Evolutionary conservation across 225 moss, liverwort and hornwort genomes (phyloP).

Genomic region (Neckera pumila): DNA sequence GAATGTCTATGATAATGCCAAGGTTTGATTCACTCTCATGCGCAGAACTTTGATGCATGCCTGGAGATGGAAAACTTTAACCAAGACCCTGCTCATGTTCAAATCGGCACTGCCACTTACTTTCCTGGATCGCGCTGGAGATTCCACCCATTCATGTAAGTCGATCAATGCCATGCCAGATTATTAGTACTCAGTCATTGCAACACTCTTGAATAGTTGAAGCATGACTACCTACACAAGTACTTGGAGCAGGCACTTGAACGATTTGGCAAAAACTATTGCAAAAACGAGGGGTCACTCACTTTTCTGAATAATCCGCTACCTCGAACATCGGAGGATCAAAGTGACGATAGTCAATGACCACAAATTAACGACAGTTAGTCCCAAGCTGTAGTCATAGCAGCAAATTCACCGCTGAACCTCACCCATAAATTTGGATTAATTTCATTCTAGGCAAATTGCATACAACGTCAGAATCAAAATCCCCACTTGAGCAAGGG

Average conservation of each 20-base stretch:
- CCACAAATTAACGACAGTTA: neutral
- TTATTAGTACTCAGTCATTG: neutral
- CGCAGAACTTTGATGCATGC: conserved; percentile 22
- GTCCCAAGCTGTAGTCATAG: conserved; percentile 6
- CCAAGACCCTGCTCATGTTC: conserved; percentile 11
- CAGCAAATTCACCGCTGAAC: conserved; percentile 26
- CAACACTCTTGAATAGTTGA: neutral
- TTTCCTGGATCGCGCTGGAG: neutral
- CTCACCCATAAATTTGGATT: neutral
- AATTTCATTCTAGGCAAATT: conserved; percentile 2
- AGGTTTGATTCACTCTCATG: neutral
- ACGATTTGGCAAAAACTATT: conserved; percentile 21
- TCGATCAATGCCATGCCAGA: neutral
- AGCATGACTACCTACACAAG: neutral
- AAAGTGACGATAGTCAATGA: conserved; percentile 6
- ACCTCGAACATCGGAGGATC: neutral
- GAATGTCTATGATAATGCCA: neutral
- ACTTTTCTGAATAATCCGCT: neutral
- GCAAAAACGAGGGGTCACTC: conserved; percentile 1
- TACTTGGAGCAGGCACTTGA: conserved; percentile 15
- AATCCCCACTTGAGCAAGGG: neutral
- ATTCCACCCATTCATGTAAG: conserved; percentile 35
- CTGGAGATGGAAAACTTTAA: conserved; percentile 23
- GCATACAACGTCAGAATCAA: conserved; percentile 13
- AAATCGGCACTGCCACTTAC: conserved; percentile 8